Evolutionary conservation across 768 basidiomycete genomes (phyloP), one percentile per base, ranked within the genome.

Genomic region (Erythrobasidium yunnanense): DNA sequence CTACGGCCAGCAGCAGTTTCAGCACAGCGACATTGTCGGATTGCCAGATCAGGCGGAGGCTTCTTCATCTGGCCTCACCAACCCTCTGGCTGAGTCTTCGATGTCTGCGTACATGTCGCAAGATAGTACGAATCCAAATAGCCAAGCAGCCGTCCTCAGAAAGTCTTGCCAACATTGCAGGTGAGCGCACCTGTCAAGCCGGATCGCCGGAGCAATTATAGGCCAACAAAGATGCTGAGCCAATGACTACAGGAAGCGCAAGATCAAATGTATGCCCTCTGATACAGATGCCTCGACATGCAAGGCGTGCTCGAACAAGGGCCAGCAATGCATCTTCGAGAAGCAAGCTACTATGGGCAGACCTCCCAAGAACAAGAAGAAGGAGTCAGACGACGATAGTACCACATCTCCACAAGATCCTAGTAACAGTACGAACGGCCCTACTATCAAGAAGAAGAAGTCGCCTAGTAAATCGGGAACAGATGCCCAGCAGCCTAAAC

Each of bases 321-420:
- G n/a, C 6, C 60, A 63, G 60, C 47, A 46, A 13, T 63, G 60
- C 49, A 22, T 51, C 30, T 63, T 27, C 23, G 60, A 63, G 47
- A 63, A 63, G 49, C 60, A 63, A 34, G 52, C 47, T 34, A 45
- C 42, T n/a, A 63, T 63, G 60, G 60, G 60, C 4, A 3, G 60
- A 22, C 60, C 60, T 18, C 60, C 60, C 7, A 63, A 63, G 47
- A 55, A 23, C 54, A 32, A 11, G 27, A 8, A 11, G 25, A 7
- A 23, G 7, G 54, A 22, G 18, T 15, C 7, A 8, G 34, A 8
- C 54, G 11, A 33, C 17, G 54, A 20, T 8, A 52, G 15, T 22
- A 23, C 7, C 18, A 30, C 11, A 52, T 11, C 50, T 13, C 13
- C 50, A 52, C 13, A 11, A 52, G 8, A n/a, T n/a, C n/a, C n/a